Conservation (phyloP, 768 basidiomycete genomes). For the Cystofilobasidium macerans region DNA sequence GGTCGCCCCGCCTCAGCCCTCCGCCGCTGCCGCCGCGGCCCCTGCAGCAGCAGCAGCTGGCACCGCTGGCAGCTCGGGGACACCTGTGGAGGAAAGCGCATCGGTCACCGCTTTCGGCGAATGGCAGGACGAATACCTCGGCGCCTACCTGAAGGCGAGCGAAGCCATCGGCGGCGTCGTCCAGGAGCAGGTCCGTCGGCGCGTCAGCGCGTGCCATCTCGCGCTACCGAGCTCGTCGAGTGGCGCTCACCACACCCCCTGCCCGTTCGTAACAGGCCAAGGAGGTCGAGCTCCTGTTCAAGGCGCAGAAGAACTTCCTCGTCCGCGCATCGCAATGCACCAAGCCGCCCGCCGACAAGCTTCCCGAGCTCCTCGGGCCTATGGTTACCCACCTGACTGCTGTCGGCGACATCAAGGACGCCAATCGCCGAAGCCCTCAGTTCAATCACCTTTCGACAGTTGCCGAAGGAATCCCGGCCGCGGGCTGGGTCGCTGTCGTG, state of each 20-base stretch:
- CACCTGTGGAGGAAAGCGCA: slow-evolving; percentile 43
- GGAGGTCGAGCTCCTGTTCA: slow-evolving; percentile 57
- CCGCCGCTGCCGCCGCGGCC: slow-evolving; percentile 31
- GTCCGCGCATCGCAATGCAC: slow-evolving; percentile 58
- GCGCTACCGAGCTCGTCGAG: slow-evolving; percentile 8
- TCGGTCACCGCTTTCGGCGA: slow-evolving; percentile 65
- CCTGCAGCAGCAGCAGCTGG: slow-evolving; percentile 35
- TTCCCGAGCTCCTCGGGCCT: slow-evolving; percentile 53
- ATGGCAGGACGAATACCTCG: slow-evolving; percentile 57
- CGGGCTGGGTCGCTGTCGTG: slow-evolving; percentile 81
- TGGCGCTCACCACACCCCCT: not conserved
- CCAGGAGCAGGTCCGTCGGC: slow-evolving; percentile 58
- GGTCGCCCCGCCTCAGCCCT: slow-evolving; percentile 27
- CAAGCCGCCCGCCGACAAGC: slow-evolving; percentile 58
- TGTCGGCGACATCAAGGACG: slow-evolving; percentile 70
- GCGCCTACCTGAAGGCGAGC: slow-evolving; percentile 63
- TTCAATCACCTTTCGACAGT: slow-evolving; percentile 68
- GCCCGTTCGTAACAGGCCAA: slow-evolving; percentile 46
- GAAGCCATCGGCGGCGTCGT: slow-evolving; percentile 60
- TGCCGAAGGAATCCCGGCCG: slow-evolving; percentile 66
- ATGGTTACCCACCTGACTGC: slow-evolving; percentile 62
- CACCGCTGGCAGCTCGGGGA: too few relatives aligned
- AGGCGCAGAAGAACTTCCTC: slow-evolving; percentile 58
- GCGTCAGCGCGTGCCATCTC: slow-evolving; percentile 1
- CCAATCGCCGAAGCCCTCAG: slow-evolving; percentile 63